Base-by-base conservation (phyloP, 805 yeast species). In the Candida alai region DNA sequence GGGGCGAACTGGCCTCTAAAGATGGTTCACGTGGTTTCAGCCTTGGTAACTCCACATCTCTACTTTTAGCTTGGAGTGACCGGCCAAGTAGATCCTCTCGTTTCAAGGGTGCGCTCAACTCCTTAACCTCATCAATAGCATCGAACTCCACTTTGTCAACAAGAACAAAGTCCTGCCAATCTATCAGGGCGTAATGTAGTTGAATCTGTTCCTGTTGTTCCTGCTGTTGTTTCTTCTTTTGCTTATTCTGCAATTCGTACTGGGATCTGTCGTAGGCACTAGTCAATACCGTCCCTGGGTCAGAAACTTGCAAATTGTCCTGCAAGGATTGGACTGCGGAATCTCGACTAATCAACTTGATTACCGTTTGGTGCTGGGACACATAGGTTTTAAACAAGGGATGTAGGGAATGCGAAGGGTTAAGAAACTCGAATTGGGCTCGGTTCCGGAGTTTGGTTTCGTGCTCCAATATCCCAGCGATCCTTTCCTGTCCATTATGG, bases 111-210 rank as follows among this genome's bases (percentile, higher is more conserved):
- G 51, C 46, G 1, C 74, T 67, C 32, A 80, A 58, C 32, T 77
- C 81, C 4, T 75, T 68, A 8, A 70, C 74, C 39, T 70, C 66
- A 52, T 80, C 88, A 5, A 74, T 56, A 2, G 76, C 78, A 11
- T 75, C 74, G 44, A 87, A 81, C 31, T 70, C 77, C 10, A 88
- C 66, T 2, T 80, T 76, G 32, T 79, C 86, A 6, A 85, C 81
- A 12, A 85, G 66, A 2, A 70, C 66, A 51, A 89, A 90, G 42
- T 84, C 85, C 36, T 80, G 79, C 98, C 98, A 90, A 58, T 89
- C 88, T 15, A 87, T 79, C 7, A 83, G 73, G 0, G 89, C 86
- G 58, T 71, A 85, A 26, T 73, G 79, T 4, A 76, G 44, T 37
- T 57, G 60, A 18, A 48, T 43, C 37, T 68, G 69, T 24, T 73